Conservation (phyloP, 2,329 filamentous ascomycete species). For the Botrytis porri region DNA sequence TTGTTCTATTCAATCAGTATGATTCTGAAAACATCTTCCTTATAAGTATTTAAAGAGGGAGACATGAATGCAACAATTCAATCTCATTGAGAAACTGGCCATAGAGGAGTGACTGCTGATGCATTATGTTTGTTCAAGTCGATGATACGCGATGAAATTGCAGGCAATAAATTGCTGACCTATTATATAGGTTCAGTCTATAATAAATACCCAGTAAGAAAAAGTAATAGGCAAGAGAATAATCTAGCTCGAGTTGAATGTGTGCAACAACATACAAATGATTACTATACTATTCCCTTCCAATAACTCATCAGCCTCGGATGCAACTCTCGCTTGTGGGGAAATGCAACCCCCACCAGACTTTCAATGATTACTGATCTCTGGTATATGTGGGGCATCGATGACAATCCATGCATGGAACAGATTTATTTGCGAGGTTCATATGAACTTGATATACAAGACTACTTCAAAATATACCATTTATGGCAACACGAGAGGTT, state of each 20-base stretch:
- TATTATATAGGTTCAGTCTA: neutral
- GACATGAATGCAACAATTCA: neutral
- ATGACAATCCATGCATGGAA: neutral
- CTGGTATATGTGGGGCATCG: neutral
- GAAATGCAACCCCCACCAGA: neutral
- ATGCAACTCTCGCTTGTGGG: neutral
- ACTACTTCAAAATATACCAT: neutral
- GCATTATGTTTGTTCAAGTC: neutral
- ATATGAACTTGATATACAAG: neutral
- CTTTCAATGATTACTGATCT: slow-evolving; percentile 6
- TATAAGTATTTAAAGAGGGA: neutral
- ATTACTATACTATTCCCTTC: slow-evolving; percentile 9
- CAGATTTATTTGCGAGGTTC: neutral
- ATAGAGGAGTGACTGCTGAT: neutral
- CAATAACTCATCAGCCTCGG: slow-evolving; percentile 10
- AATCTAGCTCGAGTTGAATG: neutral
- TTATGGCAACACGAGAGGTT: neutral
- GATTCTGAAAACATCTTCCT: neutral
- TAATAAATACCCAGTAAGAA: neutral
- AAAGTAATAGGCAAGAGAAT: neutral
- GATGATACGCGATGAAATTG: neutral
- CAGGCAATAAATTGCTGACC: neutral
- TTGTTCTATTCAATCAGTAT: neutral
- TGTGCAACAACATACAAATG: neutral
- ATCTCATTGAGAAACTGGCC: neutral